Base-by-base conservation (phyloP, 208 protist species). In the Crithidia bombi region DNA sequence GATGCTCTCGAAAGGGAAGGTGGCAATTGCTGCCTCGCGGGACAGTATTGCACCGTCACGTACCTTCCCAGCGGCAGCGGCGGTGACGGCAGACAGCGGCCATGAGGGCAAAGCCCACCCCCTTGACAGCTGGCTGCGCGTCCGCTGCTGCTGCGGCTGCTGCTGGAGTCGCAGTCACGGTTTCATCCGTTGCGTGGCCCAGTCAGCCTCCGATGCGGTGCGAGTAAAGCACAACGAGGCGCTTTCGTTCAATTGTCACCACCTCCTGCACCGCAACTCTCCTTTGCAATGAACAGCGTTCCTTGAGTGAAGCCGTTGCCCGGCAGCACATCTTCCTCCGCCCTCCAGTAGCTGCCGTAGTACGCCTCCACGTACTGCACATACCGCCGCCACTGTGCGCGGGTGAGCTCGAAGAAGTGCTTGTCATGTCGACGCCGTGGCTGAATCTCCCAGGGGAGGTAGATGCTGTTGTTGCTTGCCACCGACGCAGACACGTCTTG, bases 331-430 rank as follows among this genome's bases (percentile, higher is more conserved):
- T 65, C 38, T 47, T 76, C 78, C n/a, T 75, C 74, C 7, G 50
- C 47, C 14, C 3, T 11, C 78, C 76, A 86, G 26, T 80, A 81
- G 19, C 62, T 50, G 11, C 50, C 39, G 70, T 80, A 85, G 19
- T 38, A 65, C 41, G 50, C 46, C 52, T 81, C 32, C 33, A 92
- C 73, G 52, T 83, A 79, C 55, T 74, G 75, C 55, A 82, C 87
- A 65, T 87, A 87, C 0, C 47, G 33, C 25, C 17, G 3, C 51
- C 85, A 87, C 65, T 92, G 86, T 12, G 33, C 23, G 2, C 63
- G 63, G 26, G 81, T 87, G 33, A 92, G 79, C 65, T 92, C 81
- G 61, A 92, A 92, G 46, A 72, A 73, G 57, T 92, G 83, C 19
- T 73, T 83, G 21, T 25, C 39, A 49, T 87, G 83, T 3, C 83